Base-by-base conservation (phyloP, 2,329 filamentous ascomycete genomes). In the Talaromyces funiculosus region DNA sequence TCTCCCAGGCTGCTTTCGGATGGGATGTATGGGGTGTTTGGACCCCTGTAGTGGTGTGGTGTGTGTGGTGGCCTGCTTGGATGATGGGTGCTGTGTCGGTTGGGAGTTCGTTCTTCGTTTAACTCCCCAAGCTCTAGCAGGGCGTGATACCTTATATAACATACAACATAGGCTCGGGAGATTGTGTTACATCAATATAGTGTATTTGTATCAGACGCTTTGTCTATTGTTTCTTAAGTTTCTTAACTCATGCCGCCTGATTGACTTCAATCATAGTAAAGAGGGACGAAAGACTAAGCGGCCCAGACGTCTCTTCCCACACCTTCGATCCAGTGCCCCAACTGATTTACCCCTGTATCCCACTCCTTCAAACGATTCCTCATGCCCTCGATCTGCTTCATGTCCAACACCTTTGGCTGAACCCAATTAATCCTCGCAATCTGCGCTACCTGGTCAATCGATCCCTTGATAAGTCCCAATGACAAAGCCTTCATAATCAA, bases 401-500 rank as follows among this genome's bases (percentile, higher is more conserved):
- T 91, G 75, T 97, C 94, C 67, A 99, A 79, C 33, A 99, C 92
- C 84, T 97, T 97, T 22, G 94, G 94, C 80, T 99, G 94, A 62
- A 99, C 94, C 94, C 94, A 99, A 70, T 93, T 93, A 77, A 99
- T 97, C 73, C 92, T 86, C 45, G 94, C 94, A 67, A 97, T 86
- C 76, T 92, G 88, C 53, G 91, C 91, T 33, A 99, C 94, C 79
- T 99, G 93, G 75, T 99, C 94, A 69, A 99, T 97, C 60, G 90
- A 94, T 49, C 94, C 94, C 67, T 89, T 85, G 67, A 99, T 80
- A 67, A 99, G 81, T 0, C 94, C 94, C 67, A 99, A 78, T 71
- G 92, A 97, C 69, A 99, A 78, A n/a, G 94, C 94, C 82, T 97
- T 97, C 94, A 99, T 99, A 70, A 99, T 90, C 65, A 99, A 80